phyloP scores from a whole-genome alignment of 345 rosid species.

The Clarkia xantiana region DNA sequence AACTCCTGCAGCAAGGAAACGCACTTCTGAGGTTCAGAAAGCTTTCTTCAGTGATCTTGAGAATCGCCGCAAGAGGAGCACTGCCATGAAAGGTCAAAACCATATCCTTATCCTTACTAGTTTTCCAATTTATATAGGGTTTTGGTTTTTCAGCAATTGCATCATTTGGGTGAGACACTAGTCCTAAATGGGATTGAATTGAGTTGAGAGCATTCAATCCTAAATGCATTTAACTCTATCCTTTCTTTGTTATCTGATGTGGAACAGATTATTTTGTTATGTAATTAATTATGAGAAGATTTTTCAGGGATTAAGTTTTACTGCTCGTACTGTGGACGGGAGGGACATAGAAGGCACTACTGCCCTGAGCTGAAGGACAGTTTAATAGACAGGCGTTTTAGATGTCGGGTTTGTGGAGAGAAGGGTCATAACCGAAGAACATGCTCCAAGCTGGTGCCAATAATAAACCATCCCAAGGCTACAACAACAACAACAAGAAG shows the following conservation, averaged over 20 bases:
- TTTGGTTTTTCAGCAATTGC: background rate
- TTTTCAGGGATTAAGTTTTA: constrained; percentile 53
- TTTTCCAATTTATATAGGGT: background rate
- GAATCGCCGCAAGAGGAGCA: constrained; percentile 68
- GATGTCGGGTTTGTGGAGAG: constrained; percentile 55
- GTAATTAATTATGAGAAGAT: background rate
- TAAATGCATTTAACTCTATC: too few species aligned
- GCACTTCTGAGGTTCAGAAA: constrained; percentile 58
- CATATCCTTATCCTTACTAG: background rate
- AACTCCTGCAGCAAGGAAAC: constrained; percentile 74
- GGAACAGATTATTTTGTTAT: background rate
- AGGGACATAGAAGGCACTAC: constrained; percentile 82
- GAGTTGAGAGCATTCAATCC: too few species aligned
- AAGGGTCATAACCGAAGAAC: constrained; percentile 87
- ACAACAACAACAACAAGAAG: too few species aligned
- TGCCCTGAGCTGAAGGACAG: constrained; percentile 57
- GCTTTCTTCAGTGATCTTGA: constrained; percentile 68
- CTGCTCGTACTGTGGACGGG: constrained; percentile 68
- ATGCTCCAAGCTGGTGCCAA: constrained; percentile 29
- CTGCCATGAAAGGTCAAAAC: constrained; percentile 72
- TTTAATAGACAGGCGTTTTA: constrained; percentile 29
- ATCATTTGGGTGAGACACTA: too few species aligned
- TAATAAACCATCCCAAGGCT: too few species aligned
- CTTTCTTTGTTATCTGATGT: too few species aligned
- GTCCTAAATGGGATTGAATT: too few species aligned